Conservation (phyloP, 2,329 filamentous ascomycete species). For the Colletotrichum sp. region DNA sequence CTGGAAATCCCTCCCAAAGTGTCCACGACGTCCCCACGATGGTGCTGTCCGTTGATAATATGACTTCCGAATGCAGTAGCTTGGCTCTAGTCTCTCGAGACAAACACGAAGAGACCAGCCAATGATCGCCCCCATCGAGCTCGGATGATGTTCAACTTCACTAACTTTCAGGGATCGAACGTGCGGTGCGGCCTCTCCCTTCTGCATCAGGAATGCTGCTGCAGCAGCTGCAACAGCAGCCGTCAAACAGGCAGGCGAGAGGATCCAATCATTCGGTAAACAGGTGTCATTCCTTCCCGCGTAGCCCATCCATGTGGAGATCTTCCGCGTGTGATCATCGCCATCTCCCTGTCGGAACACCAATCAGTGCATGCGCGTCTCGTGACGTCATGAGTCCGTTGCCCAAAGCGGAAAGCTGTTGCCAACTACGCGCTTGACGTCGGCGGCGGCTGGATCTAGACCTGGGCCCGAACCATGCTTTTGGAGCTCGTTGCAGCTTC, state of each 20-base stretch:
- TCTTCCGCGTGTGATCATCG: constrained; percentile 2
- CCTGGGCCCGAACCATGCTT: background rate
- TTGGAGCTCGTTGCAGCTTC: background rate
- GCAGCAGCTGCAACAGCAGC: background rate
- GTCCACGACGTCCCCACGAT: background rate
- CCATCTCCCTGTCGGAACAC: background rate
- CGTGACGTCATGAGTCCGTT: constrained; percentile 13
- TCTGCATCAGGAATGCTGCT: background rate
- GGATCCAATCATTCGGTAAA: constrained; percentile 2
- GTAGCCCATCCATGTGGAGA: constrained; percentile 5
- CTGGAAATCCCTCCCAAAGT: no score
- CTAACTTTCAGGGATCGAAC: background rate
- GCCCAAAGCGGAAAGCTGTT: background rate
- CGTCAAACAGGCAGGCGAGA: background rate
- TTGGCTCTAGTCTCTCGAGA: background rate
- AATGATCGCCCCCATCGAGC: background rate
- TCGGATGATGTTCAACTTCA: background rate
- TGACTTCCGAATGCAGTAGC: background rate
- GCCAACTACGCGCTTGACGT: constrained; percentile 17
- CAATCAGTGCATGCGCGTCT: background rate
- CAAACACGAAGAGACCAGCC: background rate
- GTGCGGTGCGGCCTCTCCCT: background rate
- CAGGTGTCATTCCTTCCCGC: background rate
- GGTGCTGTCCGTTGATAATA: background rate
- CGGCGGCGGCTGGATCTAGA: constrained; percentile 12